These are phyloP conservation scores for Infundibulicybe gibba DNA, from an alignment of 768 basidiomycete species.

Conservation along the genomic window DNA sequence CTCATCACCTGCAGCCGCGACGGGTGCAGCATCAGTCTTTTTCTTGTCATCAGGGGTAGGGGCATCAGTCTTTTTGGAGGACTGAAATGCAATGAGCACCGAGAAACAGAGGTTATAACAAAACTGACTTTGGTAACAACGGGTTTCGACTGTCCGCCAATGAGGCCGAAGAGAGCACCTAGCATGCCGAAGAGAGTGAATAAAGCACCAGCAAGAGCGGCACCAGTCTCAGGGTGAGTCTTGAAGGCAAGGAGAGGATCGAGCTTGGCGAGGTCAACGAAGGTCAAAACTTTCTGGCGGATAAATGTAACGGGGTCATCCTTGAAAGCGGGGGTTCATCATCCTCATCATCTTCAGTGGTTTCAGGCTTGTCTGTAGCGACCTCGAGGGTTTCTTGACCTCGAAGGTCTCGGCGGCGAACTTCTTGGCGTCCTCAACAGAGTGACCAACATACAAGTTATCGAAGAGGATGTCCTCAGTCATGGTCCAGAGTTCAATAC, in stretches of 20 bases:
- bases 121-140: conserved; percentile 61
- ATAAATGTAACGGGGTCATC: conserved; percentile 79
- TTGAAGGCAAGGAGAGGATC: conserved; percentile 84
- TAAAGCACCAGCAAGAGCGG: conserved; percentile 65
- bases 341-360: conserved; percentile 44
- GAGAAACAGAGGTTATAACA: conserved; percentile 2
- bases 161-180: conserved; percentile 72
- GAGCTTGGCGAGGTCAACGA: conserved; percentile 71
- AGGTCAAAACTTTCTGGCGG: conserved; percentile 72
- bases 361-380: conserved; percentile 52
- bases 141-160: conserved; percentile 71
- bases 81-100: conserved; percentile 28
- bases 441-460: conserved; percentile 94
- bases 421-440: conserved; percentile 76
- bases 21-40: conserved; percentile 60
- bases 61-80: conserved; percentile 76
- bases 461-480: conserved; percentile 92
- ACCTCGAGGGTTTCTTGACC: conserved; percentile 86
- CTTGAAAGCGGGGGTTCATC: conserved; percentile 49
- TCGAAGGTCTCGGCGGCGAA: conserved; percentile 88
- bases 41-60: conserved; percentile 62
- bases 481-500: conserved; percentile 99
- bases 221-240: conserved; percentile 85
- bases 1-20: conserved; percentile 68
- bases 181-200: conserved; percentile 86